Evolutionary conservation across 805 yeast genomes (phyloP).

Genomic region (Suhomyces sp.): DNA sequence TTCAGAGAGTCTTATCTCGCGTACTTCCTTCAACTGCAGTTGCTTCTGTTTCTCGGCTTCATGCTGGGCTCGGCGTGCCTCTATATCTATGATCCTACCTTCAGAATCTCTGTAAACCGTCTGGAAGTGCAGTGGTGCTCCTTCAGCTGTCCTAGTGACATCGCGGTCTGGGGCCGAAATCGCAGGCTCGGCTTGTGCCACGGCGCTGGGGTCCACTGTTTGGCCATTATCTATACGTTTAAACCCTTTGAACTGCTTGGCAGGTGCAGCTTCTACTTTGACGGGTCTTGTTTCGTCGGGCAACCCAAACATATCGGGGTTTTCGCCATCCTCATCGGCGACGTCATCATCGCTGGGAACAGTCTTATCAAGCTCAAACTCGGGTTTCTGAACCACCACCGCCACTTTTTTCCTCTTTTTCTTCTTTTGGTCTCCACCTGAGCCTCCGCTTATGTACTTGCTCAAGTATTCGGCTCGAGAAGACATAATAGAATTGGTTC

Average conservation of each 20-base stretch:
- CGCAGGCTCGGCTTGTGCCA: too few species aligned
- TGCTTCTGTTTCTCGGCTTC: slow-evolving; percentile 19
- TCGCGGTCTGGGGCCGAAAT: background rate
- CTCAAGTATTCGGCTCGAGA: slow-evolving; percentile 33
- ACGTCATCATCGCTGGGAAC: background rate
- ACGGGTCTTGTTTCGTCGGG: slow-evolving; percentile 16
- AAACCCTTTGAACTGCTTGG: slow-evolving; percentile 28
- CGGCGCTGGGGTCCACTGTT: background rate
- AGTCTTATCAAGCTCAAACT: background rate
- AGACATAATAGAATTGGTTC: too few species aligned
- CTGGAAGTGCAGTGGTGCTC: slow-evolving; percentile 6
- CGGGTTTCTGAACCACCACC: slow-evolving; percentile 11
- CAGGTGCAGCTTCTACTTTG: slow-evolving; percentile 12
- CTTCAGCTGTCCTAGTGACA: background rate
- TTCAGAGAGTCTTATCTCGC: slow-evolving; percentile 23
- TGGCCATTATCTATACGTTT: slow-evolving; percentile 31
- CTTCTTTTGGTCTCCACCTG: slow-evolving; percentile 2
- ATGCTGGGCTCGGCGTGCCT: slow-evolving; percentile 21
- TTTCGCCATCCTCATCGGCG: slow-evolving; percentile 2
- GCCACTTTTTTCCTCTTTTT: slow-evolving; percentile 16
- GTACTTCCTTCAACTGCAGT: slow-evolving; percentile 13
- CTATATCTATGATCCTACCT: slow-evolving; percentile 53
- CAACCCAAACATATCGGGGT: slow-evolving; percentile 15
- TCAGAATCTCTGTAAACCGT: slow-evolving; percentile 61
- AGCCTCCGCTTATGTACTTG: slow-evolving; percentile 22